Base-by-base conservation (phyloP, 2,329 filamentous ascomycete species). In the Ceratocystis eucalypticola region DNA sequence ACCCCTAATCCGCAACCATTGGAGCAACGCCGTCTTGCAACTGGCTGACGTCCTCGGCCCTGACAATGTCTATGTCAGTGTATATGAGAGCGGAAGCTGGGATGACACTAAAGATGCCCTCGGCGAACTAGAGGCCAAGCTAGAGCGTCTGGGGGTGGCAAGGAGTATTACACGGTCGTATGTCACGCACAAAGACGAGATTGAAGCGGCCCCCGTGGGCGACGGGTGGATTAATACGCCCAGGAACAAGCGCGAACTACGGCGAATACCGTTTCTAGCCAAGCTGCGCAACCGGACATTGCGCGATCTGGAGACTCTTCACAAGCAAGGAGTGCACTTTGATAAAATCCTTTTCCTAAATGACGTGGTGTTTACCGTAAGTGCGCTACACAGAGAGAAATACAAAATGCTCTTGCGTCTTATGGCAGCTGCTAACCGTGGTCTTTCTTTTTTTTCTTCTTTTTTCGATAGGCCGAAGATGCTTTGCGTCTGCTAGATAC, bases 201-300 rank as follows among this genome's bases (percentile, higher is more conserved):
- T 85, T 25, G 74, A 75, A 7, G 75, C 72, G 15, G 71, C 75
- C 3, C 77, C 78, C 0, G 72, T 73, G 3, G 75, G 75, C 2
- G 75, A 79, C 3, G 87, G 87, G 0, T 90, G 87, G 87, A 80
- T 89, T 37, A 74, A 79, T 37, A 87, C 84, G n/a, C 74, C 80
- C 6, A 71, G 77, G 30, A 79, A 80, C 0, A 77, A 76, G 69
- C 79, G 75, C 67, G 84, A 86, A 71, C 72, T 87, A 68, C 77
- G 88, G 62, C 78, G 88, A 22, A 89, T 91, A 68, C 86, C 87
- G 1, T 89, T 86, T 72, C 76, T 91, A 22, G 81, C 88, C 1
- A 78, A 76, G 30, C 71, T 88, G 67, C 80, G 88, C 50, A 91
- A 91, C 73, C 73, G 76, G 69, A 83, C 82, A n/a, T 74, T 91